Evolutionary conservation across 441 rosid species (phyloP).

Genomic region (Populus hybrid): DNA sequence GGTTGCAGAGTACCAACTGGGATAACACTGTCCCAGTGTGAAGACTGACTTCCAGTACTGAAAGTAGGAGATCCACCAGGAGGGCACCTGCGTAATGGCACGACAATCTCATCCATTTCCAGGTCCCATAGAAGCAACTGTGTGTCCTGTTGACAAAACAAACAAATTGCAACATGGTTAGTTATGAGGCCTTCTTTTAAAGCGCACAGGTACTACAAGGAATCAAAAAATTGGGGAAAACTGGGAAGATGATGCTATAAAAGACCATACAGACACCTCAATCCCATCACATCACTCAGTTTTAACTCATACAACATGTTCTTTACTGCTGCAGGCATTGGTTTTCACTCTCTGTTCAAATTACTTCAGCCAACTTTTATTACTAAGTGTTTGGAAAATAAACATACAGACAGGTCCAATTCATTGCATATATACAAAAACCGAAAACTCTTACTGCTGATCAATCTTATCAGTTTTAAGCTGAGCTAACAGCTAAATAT

Average conservation of each 20-base stretch:
- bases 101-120: slow-evolving; percentile 96
- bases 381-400: not conserved
- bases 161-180: slow-evolving; percentile 13
- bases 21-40: slow-evolving; percentile 82
- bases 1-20: slow-evolving; percentile 84
- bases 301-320: slow-evolving; percentile 8
- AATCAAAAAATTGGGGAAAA: not conserved
- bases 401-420: not conserved
- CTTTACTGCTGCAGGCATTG: not conserved
- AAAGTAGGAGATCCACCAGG: slow-evolving; percentile 98
- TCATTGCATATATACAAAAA: not conserved
- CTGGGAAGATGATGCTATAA: not conserved
- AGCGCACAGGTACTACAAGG: not conserved
- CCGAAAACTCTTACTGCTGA: not conserved
- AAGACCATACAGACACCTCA: not conserved
- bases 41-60: slow-evolving; percentile 93
- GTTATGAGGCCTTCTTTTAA: not conserved
- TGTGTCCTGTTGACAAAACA: slow-evolving; percentile 62
- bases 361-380: not conserved
- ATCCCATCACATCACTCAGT: slow-evolving; percentile 5
- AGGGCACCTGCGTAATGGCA: slow-evolving; percentile 80
- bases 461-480: not conserved
- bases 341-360: not conserved
- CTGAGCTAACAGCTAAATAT: not conserved
- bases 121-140: slow-evolving; percentile 96